These are phyloP conservation scores for Xylariales sp. DNA, from an alignment of 2,329 filamentous ascomycete species.

Conservation along the genomic window DNA sequence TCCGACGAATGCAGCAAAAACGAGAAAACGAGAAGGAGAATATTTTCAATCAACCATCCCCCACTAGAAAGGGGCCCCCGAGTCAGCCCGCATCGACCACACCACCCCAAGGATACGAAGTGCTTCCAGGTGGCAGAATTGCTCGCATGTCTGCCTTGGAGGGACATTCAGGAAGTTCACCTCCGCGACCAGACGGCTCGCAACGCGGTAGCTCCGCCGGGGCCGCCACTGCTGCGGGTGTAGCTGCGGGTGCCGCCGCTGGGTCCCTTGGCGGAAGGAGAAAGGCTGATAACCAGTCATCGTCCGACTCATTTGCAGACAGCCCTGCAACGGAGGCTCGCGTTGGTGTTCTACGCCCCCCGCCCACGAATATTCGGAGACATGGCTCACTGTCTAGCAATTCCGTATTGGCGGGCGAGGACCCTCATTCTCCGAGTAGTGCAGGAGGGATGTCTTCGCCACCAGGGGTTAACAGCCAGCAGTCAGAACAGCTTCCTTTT, in stretches of 20 bases:
- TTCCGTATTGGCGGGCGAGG: slow-evolving; percentile 77
- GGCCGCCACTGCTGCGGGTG: slow-evolving; percentile 57
- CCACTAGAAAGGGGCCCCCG: slow-evolving; percentile 65
- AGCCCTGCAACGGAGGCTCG: slow-evolving; percentile 77
- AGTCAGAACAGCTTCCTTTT: slow-evolving; percentile 93
- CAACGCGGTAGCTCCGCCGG: slow-evolving; percentile 62
- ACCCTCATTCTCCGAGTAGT: slow-evolving; percentile 79
- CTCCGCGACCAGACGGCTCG: slow-evolving; percentile 62
- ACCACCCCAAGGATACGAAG: slow-evolving; percentile 70
- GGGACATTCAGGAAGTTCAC: slow-evolving; percentile 73
- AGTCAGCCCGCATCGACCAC: slow-evolving; percentile 50
- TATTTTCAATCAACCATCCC: slow-evolving; percentile 91
- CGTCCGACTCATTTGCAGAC: slow-evolving; percentile 77
- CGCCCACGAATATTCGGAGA: slow-evolving; percentile 71
- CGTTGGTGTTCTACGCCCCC: slow-evolving; percentile 67
- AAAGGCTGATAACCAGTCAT: slow-evolving; percentile 68
- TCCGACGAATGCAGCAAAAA: slow-evolving; percentile 64
- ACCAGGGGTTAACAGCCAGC: slow-evolving; percentile 83
- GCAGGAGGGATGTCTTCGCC: slow-evolving; percentile 84
- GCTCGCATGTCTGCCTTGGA: slow-evolving; percentile 96
- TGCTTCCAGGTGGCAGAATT: slow-evolving; percentile 87
- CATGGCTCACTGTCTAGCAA: slow-evolving; percentile 90
- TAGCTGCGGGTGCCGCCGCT: slow-evolving; percentile 50
- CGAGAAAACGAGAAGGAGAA: slow-evolving; percentile 72
- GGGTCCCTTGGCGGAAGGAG: slow-evolving; percentile 60